Evolutionary conservation across 805 yeast species (phyloP).

Genomic region (Groenewaldozyma tartarivorans): DNA sequence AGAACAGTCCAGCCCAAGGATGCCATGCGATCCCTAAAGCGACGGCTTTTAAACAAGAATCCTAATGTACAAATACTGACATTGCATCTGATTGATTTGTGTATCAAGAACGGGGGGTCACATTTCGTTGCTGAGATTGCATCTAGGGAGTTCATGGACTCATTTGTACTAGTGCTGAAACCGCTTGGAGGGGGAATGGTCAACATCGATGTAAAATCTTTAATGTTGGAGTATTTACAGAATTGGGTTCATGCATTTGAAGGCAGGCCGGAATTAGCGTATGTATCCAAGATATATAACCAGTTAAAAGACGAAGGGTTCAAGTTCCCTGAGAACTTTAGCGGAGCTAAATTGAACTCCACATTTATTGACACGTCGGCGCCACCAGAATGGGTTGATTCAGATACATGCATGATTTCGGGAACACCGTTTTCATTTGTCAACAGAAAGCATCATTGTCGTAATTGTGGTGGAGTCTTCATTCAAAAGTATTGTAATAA

Average conservation of each 20-base stretch:
- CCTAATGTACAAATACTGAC: slow-evolving; percentile 75
- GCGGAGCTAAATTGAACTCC: slow-evolving; percentile 29
- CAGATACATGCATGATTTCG: slow-evolving; percentile 91
- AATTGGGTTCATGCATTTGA: slow-evolving; percentile 71
- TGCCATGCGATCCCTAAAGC: slow-evolving; percentile 77
- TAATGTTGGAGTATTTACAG: slow-evolving; percentile 56
- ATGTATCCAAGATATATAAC: slow-evolving; percentile 53
- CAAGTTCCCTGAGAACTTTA: slow-evolving; percentile 68
- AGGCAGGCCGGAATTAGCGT: slow-evolving; percentile 52
- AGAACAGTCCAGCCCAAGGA: slow-evolving; percentile 70
- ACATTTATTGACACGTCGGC: slow-evolving; percentile 76
- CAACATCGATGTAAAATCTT: slow-evolving; percentile 46
- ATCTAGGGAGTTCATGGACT: slow-evolving; percentile 78
- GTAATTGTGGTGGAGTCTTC: slow-evolving; percentile 94
- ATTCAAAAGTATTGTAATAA: slow-evolving; percentile 80
- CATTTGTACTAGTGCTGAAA: slow-evolving; percentile 41
- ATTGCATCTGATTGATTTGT: slow-evolving; percentile 69
- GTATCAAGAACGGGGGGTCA: slow-evolving; percentile 87
- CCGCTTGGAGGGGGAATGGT: slow-evolving; percentile 24
- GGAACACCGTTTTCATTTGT: slow-evolving; percentile 69
- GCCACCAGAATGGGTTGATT: slow-evolving; percentile 97
- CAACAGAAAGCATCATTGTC: slow-evolving; percentile 91
- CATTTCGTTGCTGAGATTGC: slow-evolving; percentile 75
- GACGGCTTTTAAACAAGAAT: slow-evolving; percentile 57
- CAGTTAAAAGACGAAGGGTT: slow-evolving; percentile 51